These are phyloP conservation scores for Akanthomyces muscarius DNA, from an alignment of 2,329 filamentous ascomycete species.

Conservation along the genomic window DNA sequence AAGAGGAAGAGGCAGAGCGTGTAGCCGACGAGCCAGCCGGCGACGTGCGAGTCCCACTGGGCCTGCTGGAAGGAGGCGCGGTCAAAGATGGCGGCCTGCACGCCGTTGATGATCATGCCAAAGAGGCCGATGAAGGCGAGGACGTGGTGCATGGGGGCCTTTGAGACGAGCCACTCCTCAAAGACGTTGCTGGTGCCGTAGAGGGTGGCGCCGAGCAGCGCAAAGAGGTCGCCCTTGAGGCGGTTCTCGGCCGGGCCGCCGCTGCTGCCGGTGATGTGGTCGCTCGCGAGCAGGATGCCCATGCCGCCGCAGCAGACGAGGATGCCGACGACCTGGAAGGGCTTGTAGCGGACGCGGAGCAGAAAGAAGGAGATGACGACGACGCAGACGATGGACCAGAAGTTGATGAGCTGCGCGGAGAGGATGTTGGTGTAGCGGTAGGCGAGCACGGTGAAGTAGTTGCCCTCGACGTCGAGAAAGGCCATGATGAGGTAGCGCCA, in stretches of 20 bases:
- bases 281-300: conserved; percentile 79
- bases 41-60: conserved; percentile 63
- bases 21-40: conserved; percentile 84
- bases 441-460: conserved; percentile 95
- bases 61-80: conserved; percentile 63
- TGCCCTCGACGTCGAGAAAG: conserved; percentile 92
- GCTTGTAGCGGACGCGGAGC: conserved; percentile 84
- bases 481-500: conserved; percentile 94
- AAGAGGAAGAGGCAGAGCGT: conserved; percentile 80
- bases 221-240: conserved; percentile 90
- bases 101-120: conserved; percentile 85
- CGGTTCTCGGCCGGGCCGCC: conserved; percentile 63
- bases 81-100: conserved; percentile 89
- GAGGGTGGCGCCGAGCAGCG: conserved; percentile 79
- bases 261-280: conserved; percentile 76
- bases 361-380: conserved; percentile 79
- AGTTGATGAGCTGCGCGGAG: conserved; percentile 93
- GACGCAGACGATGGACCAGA: conserved; percentile 95
- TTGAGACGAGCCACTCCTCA: conserved; percentile 90
- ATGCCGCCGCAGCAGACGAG: conserved; percentile 86
- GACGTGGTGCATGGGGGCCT: conserved; percentile 86
- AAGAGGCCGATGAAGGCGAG: conserved; percentile 86
- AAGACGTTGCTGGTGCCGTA: conserved; percentile 90
- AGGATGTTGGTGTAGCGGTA: conserved; percentile 91
- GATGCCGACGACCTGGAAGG: conserved; percentile 81